Evolutionary conservation across 2,329 filamentous ascomycete species (phyloP).

Genomic region (Pseudogymnoascus sp.): DNA sequence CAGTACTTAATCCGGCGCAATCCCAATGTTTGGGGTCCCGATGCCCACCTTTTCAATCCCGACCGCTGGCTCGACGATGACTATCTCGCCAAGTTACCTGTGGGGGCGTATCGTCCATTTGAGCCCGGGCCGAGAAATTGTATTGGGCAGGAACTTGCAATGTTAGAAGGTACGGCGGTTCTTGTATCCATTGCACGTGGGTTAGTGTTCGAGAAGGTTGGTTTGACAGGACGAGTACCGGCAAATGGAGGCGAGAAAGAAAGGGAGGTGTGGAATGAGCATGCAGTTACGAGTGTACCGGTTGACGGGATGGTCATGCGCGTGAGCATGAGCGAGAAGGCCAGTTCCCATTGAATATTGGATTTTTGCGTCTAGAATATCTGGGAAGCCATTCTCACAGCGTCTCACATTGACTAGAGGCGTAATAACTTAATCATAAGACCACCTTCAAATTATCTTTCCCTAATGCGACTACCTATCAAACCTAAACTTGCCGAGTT

Average conservation of each 20-base stretch:
- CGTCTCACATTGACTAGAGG: too few species aligned
- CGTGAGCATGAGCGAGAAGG: not conserved
- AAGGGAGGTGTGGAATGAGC: not conserved
- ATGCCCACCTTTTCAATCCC: constrained; percentile 29
- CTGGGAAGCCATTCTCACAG: too few species aligned
- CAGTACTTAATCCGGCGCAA: constrained; percentile 13
- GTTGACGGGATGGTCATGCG: not conserved
- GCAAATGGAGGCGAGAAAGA: not conserved
- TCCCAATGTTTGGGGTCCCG: constrained; percentile 23
- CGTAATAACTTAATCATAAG: too few species aligned
- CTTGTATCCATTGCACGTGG: constrained; percentile 39
- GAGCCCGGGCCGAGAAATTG: constrained; percentile 47
- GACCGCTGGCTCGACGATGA: constrained; percentile 7
- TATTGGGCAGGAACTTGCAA: constrained; percentile 47
- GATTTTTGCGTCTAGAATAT: not conserved
- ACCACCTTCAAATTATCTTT: too few species aligned
- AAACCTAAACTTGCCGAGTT: too few species aligned
- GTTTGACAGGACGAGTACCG: not conserved
- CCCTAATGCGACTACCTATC: too few species aligned
- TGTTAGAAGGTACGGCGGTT: constrained; percentile 40
- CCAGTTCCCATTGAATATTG: not conserved
- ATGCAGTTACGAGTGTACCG: not conserved
- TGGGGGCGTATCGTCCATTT: constrained; percentile 46
- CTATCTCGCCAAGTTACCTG: not conserved
- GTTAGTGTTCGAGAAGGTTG: constrained; percentile 36